Percentiles rank a stretch among this genome's conserved stretches.
Evolutionary conservation across 305 asterid genomes (phyloP).

Genomic region (Coffea humblotiana): DNA sequence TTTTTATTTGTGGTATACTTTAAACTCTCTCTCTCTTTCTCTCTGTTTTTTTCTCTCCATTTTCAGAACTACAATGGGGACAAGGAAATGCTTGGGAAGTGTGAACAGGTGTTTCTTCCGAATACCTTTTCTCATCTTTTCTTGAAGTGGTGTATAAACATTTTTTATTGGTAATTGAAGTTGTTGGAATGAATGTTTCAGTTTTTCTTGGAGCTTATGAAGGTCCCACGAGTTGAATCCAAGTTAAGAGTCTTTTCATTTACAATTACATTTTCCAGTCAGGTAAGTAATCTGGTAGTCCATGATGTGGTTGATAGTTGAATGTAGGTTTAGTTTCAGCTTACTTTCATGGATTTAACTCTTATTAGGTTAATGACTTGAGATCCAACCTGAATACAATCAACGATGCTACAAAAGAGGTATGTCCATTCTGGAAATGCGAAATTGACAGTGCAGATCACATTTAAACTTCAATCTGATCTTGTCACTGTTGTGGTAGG

Average conservation of each 20-base stretch:
- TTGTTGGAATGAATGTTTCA: slow-evolving; percentile 39
- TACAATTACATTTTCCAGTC: slow-evolving; percentile 81
- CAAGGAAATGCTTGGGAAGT: slow-evolving; percentile 95
- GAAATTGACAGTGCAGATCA: slow-evolving; percentile 14
- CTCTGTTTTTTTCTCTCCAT: background rate
- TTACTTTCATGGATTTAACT: slow-evolving; percentile 27
- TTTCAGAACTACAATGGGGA: slow-evolving; percentile 88
- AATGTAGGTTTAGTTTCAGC: slow-evolving; percentile 19
- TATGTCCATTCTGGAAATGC: slow-evolving; percentile 33
- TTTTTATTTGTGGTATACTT: background rate
- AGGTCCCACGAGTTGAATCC: slow-evolving; percentile 97
- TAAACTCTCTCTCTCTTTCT: background rate
- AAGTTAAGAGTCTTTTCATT: slow-evolving; percentile 96
- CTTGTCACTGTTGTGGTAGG: slow-evolving; percentile 48
- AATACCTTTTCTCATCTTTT: slow-evolving; percentile 17
- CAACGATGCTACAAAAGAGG: slow-evolving; percentile 91
- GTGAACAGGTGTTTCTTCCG: slow-evolving; percentile 77
- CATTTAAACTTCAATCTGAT: slow-evolving; percentile 25
- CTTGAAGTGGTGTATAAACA: background rate
- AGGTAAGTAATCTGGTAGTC: slow-evolving; percentile 51
- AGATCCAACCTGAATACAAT: slow-evolving; percentile 70
- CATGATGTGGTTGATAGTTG: slow-evolving; percentile 17
- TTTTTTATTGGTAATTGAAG: slow-evolving; percentile 26
- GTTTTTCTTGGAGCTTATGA: slow-evolving; percentile 98
- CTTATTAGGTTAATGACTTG: slow-evolving; percentile 76